Conservation (phyloP, 129 eudicot genomes). For the Silybum marianum region DNA sequence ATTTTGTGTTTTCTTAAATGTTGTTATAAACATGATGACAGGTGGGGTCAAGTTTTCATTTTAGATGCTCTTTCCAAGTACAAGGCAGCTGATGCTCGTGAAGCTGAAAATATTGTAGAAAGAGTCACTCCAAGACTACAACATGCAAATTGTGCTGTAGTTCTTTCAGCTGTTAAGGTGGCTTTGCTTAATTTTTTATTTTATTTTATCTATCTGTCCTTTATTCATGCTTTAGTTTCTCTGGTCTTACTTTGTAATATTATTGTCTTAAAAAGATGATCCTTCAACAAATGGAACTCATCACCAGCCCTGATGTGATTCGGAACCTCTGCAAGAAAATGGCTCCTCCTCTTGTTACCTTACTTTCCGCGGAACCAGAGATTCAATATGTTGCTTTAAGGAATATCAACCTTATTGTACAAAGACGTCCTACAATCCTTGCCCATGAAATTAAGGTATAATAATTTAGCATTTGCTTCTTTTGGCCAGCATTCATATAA, state of each 20-base stretch:
- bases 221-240: not conserved
- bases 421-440: slow-evolving; percentile 91
- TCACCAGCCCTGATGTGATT: slow-evolving; percentile 95
- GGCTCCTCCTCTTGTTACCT: slow-evolving; percentile 99
- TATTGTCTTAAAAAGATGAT: slow-evolving; percentile 71
- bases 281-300: slow-evolving; percentile 96
- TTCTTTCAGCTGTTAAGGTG: slow-evolving; percentile 99
- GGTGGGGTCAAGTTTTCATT: slow-evolving; percentile 99
- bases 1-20: slow-evolving; percentile 12
- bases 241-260: slow-evolving; percentile 9
- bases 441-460: slow-evolving; percentile 99
- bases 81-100: slow-evolving; percentile 97
- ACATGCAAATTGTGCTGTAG: slow-evolving; percentile 99
- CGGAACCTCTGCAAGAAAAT: slow-evolving; percentile 98
- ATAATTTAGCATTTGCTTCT: slow-evolving; percentile 11
- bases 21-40: slow-evolving; percentile 30
- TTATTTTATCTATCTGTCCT: not conserved
- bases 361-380: slow-evolving; percentile 99
- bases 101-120: slow-evolving; percentile 97
- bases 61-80: slow-evolving; percentile 97
- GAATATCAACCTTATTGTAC: slow-evolving; percentile 95
- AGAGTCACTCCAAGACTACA: slow-evolving; percentile 96
- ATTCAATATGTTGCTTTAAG: slow-evolving; percentile 97
- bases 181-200: not conserved
- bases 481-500: slow-evolving; percentile 2